phyloP scores from a whole-genome alignment of 306 rosid species.

The Vicia sativa region DNA sequence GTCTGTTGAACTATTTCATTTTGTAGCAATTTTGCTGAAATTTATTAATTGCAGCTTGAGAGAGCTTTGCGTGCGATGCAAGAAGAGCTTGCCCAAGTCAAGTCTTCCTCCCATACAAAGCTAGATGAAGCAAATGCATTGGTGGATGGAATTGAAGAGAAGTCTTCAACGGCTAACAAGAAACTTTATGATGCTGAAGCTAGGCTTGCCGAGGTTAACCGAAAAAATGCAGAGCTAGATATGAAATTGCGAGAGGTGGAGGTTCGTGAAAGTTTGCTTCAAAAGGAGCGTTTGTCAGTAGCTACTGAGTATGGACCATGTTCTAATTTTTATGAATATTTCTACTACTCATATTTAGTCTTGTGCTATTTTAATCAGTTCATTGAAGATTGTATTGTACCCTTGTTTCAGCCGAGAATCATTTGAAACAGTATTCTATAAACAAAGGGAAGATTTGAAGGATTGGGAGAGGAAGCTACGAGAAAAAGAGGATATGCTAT shows the following conservation, averaged over 20 bases:
- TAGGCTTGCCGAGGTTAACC: constrained; percentile 71
- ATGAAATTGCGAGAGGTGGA: constrained; percentile 77
- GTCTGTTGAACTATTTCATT: constrained; percentile 29
- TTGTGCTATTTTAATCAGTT: constrained; percentile 25
- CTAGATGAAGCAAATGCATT: constrained; percentile 64
- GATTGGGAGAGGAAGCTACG: constrained; percentile 77
- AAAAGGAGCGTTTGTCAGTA: constrained; percentile 67
- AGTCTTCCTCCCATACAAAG: constrained; percentile 61
- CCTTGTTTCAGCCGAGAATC: constrained; percentile 70
- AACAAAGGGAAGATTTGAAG: constrained; percentile 72
- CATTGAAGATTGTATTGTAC: constrained; percentile 17
- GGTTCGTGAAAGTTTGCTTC: constrained; percentile 68
- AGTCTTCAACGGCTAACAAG: constrained; percentile 60
- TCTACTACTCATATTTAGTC: not conserved
- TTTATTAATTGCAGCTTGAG: constrained; percentile 66
- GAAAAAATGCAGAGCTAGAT: constrained; percentile 71
- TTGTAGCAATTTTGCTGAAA: constrained; percentile 24
- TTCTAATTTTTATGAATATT: constrained; percentile 18
- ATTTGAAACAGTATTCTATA: constrained; percentile 59
- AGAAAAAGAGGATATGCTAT: constrained; percentile 69
- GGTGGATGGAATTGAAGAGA: constrained; percentile 75
- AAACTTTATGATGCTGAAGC: constrained; percentile 79
- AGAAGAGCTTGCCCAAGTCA: constrained; percentile 59
- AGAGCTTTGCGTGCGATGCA: constrained; percentile 63
- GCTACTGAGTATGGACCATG: constrained; percentile 62